Percentiles rank a stretch among this genome's conserved stretches.
Evolutionary conservation across 2,329 filamentous ascomycete species (phyloP).

Genomic region (Rhytidhysteron rufulum): DNA sequence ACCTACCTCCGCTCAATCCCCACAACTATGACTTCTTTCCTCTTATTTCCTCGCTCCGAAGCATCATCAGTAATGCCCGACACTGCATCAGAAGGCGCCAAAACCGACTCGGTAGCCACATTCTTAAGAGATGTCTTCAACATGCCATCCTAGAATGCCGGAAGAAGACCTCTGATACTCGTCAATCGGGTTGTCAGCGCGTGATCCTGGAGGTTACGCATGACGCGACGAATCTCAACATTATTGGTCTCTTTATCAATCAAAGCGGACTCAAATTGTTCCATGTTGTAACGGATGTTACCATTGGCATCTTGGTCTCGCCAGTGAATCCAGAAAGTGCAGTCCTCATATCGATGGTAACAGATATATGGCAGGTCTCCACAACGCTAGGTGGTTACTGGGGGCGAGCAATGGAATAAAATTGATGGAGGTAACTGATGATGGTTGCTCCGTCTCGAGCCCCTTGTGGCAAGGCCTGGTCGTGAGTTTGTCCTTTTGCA

Average conservation of each 20-base stretch:
- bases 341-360: background rate
- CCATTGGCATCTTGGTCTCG: constrained; percentile 1
- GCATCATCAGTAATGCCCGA: no score
- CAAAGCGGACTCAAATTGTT: constrained; percentile 2
- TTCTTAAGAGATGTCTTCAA: no score
- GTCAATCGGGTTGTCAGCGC: constrained; percentile 1
- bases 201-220: constrained; percentile 2
- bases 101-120: no score
- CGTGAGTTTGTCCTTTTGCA: background rate
- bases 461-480: background rate
- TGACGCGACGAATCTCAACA: background rate
- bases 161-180: background rate
- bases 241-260: constrained; percentile 1
- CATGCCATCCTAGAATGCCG: constrained; percentile 1
- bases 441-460: constrained; percentile 1
- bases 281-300: constrained; percentile 1
- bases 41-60: no score
- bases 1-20: no score
- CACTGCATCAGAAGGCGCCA: no score
- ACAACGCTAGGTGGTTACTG: background rate
- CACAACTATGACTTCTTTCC: no score
- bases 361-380: constrained; percentile 1
- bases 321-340: background rate
- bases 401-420: background rate
- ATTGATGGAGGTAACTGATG: constrained; percentile 2